Evolutionary conservation across 2,329 filamentous ascomycete species (phyloP), one percentile per base, ranked within the genome.

Genomic region (Cercospora sp.): DNA sequence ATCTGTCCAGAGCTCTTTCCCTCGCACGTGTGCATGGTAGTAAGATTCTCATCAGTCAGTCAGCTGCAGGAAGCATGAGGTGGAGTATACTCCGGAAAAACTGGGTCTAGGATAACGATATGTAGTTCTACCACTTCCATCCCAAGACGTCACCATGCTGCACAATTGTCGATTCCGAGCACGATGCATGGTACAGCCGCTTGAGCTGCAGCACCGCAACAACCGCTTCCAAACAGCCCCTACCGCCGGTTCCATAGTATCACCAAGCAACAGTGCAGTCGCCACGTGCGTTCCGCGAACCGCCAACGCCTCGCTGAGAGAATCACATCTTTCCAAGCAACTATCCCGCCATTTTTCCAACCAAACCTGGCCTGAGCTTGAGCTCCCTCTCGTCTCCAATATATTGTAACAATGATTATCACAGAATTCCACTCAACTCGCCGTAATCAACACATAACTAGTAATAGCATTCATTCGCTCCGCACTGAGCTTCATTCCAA

Each of bases 401-500:
- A n/a, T 42, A 9, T 42, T 42, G 36, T 42, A 42, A 7, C 36
- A 42, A 42, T n/a, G n/a, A 42, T 42, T n/a, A 42, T 42, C 36
- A n/a, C 36, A 48, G 20, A 48, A 48, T 57, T 57, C 53, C 53
- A 16, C 33, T 76, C 70, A 81, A 71, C 78, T 79, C 63, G 79
- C 79, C 23, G 78, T 80, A 59, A 81, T 79, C 63, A 81, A 70
- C n/a, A 81, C 79, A 73, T 80, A 80, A 64, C 77, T 80, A 26
- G 87, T 89, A 70, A 90, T 88, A 64, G 86, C 85, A 75, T 88
- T 87, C 93, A 98, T 97, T 73, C 95, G 86, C 85, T 99, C 95
- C 66, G 91, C 96, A 51, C 94, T 98, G 78, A 99, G 80, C 84
- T 97, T 97, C 77, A 99, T 79, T n/a, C 91, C 91, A 61, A 98